Evolutionary conservation across 768 basidiomycete genomes (phyloP), one percentile per base, ranked within the genome.

Genomic region (Kwoniella dejecticola): DNA sequence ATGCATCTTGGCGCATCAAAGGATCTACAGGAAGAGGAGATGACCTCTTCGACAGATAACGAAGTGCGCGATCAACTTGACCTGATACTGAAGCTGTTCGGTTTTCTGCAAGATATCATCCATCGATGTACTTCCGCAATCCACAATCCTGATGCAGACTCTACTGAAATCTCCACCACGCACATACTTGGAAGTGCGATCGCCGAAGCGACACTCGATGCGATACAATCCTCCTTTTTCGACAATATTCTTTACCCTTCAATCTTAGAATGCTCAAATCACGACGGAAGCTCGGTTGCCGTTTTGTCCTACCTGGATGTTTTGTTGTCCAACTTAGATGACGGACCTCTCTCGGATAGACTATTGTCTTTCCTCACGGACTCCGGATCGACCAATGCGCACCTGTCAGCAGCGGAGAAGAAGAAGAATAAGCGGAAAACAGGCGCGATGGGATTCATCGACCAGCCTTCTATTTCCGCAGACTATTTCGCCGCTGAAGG

Each of bases 251-350:
- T 98, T 29, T 95, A 95, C 75, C 90, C 95, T 0, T 90, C 91
- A 10, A 85, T 98, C 52, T 82, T 96, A 48, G 94, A 97, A 75
- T 94, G 91, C 78, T 93, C 93, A 0, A 90, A 91, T 62, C 74
- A 83, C 4, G 95, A 97, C 75, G 95, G 95, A n/a, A 95, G 92
- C 63, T 90, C 93, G 0, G 88, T 96, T 1, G 93, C 95, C 10
- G 93, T 98, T 56, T 87, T 97, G 85, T 91, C 89, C 15, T 97
- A 98, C 75, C 86, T 97, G 65, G 91, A 96, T 67, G 85, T 91
- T 40, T 45, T 72, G 1, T 55, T 72, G n/a, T 56, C 60, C 0
- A 65, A 72, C 36, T 60, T 75, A 17, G 72, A 72, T 42, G 63
- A 77, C 29, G 70, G 70, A 30, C 66, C 68, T 0, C 57, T 74